A percentile compares a stretch with the other conserved stretches of the same genome.
Evolutionary conservation across 768 basidiomycete species (phyloP).

Genomic region (Termitomyces eurrhizus): DNA sequence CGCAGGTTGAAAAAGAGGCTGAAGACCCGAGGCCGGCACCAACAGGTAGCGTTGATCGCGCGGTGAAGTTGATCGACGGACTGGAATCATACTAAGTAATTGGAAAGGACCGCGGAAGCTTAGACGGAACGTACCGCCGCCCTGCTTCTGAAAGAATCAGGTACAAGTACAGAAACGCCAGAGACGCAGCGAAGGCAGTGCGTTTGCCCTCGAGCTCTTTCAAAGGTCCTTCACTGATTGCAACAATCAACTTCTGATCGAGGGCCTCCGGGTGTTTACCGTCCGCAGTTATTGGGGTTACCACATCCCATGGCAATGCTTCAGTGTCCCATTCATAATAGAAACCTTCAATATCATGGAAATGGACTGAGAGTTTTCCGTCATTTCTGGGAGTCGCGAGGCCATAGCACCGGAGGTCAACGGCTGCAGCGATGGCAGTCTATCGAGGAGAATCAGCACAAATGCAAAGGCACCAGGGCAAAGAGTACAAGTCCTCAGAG

Average conservation of each 20-base stretch:
- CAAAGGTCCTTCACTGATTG: constrained; percentile 51
- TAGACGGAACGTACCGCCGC: constrained; percentile 45
- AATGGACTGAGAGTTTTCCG: constrained; percentile 67
- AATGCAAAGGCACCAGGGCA: constrained; percentile 7
- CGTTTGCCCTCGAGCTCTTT: constrained; percentile 31
- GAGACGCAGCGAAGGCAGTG: constrained; percentile 36
- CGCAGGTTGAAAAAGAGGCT: constrained; percentile 90
- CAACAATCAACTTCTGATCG: constrained; percentile 69
- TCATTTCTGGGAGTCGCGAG: constrained; percentile 74
- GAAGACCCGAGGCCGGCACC: constrained; percentile 97
- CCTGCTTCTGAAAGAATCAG: constrained; percentile 64
- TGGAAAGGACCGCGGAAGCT: constrained; percentile 12
- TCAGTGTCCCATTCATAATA: constrained; percentile 79
- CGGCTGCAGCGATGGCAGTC: constrained; percentile 93
- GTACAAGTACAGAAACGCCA: constrained; percentile 93
- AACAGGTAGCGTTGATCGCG: constrained; percentile 87
- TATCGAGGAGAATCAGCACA: constrained; percentile 26
- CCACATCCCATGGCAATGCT: constrained; percentile 75
- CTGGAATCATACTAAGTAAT: constrained; percentile 33
- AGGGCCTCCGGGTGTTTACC: constrained; percentile 60
- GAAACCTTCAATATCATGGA: constrained; percentile 76
- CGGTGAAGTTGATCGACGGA: constrained; percentile 73
- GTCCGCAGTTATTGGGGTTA: constrained; percentile 47
- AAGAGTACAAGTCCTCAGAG: constrained; percentile 6
- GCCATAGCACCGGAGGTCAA: constrained; percentile 94